Conservation (phyloP, 306 rosid genomes). For the Quercus suber region DNA sequence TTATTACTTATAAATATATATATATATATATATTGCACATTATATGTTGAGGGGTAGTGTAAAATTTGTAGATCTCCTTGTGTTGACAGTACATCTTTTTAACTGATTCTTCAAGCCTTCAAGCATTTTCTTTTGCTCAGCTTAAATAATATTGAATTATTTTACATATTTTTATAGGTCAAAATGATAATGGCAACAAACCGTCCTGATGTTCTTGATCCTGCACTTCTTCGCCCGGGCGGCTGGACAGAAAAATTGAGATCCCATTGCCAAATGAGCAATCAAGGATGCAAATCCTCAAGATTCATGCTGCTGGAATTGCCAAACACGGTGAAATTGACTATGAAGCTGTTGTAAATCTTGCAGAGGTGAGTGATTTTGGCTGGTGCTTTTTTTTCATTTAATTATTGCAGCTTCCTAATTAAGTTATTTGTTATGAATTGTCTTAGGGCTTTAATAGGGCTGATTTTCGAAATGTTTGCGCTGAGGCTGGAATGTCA, state of each 20-base stretch:
- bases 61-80: not conserved
- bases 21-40: too few relatives aligned
- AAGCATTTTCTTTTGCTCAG: slow-evolving; percentile 10
- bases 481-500: slow-evolving; percentile 99
- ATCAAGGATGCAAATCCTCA: slow-evolving; percentile 90
- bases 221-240: slow-evolving; percentile 94
- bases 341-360: slow-evolving; percentile 97
- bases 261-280: slow-evolving; percentile 97
- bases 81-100: not conserved
- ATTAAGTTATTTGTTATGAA: slow-evolving; percentile 12
- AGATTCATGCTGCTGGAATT: slow-evolving; percentile 97
- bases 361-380: slow-evolving; percentile 71
- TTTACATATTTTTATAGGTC: slow-evolving; percentile 49
- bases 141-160: not conserved
- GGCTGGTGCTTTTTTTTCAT: slow-evolving; percentile 6
- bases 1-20: too few relatives aligned
- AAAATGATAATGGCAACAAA: slow-evolving; percentile 99
- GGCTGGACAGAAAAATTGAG: slow-evolving; percentile 94
- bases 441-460: slow-evolving; percentile 83
- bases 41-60: too few relatives aligned
- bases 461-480: slow-evolving; percentile 92
- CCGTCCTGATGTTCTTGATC: slow-evolving; percentile 91
- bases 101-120: not conserved
- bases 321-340: slow-evolving; percentile 98
- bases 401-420: slow-evolving; percentile 9